A percentile compares a stretch with the other conserved stretches of the same genome.
phyloP scores from a whole-genome alignment of 192 early-diverging fungal species.

The Funneliformis mosseae region DNA sequence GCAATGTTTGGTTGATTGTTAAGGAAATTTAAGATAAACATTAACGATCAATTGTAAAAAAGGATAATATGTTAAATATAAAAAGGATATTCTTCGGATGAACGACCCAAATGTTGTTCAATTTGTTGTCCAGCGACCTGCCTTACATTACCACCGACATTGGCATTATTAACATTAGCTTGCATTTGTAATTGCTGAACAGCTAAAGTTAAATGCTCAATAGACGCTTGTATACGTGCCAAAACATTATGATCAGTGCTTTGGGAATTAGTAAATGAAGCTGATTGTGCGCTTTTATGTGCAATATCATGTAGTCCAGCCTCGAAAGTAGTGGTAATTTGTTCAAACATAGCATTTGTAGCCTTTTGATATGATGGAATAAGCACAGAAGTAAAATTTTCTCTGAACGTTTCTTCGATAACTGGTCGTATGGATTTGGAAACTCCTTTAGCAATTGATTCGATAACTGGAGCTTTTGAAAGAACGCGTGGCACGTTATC shows the following conservation, averaged over 20 bases:
- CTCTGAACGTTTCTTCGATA: constrained; percentile 49
- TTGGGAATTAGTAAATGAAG: constrained; percentile 12
- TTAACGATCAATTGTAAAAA: too few species aligned
- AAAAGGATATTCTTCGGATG: constrained; percentile 32
- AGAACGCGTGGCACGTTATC: constrained; percentile 46
- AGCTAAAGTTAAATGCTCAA: constrained; percentile 35
- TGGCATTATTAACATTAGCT: background rate
- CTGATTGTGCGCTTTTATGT: constrained; percentile 23
- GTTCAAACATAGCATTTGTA: constrained; percentile 51
- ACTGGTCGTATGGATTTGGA: constrained; percentile 44
- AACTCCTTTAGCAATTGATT: constrained; percentile 39
- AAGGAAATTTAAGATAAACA: background rate
- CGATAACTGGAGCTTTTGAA: constrained; percentile 37
- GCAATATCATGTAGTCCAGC: constrained; percentile 37
- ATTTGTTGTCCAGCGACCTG: background rate
- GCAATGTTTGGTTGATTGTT: constrained; percentile 4
- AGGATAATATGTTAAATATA: background rate
- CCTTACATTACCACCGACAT: background rate
- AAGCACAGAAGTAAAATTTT: constrained; percentile 45
- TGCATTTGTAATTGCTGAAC: constrained; percentile 17
- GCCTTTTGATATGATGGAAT: constrained; percentile 53
- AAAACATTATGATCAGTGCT: constrained; percentile 24
- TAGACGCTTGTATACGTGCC: constrained; percentile 33
- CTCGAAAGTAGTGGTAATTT: constrained; percentile 46
- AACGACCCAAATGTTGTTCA: constrained; percentile 3